phyloP scores from a whole-genome alignment of 1,284 basidiomycete genomes.

The Leccinum solheimii region DNA sequence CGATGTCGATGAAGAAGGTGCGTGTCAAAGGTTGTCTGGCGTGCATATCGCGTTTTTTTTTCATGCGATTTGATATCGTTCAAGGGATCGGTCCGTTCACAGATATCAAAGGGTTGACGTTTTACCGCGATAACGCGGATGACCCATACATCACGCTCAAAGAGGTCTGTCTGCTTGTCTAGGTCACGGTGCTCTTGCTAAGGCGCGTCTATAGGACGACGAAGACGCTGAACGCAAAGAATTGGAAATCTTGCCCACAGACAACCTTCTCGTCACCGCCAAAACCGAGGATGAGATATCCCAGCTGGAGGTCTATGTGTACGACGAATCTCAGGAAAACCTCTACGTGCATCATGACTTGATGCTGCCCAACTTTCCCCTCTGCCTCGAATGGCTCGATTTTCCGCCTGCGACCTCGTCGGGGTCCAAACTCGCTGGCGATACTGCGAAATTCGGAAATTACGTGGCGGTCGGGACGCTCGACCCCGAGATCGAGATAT shows the following conservation, averaged over 20 bases:
- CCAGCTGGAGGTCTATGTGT: slow-evolving; percentile 93
- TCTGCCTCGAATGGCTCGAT: slow-evolving; percentile 99
- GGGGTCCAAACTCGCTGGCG: slow-evolving; percentile 14
- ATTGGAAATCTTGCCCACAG: slow-evolving; percentile 85
- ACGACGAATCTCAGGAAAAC: slow-evolving; percentile 90
- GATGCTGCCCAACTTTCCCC: slow-evolving; percentile 96
- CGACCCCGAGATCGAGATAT: slow-evolving; percentile 98
- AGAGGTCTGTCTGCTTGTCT: slow-evolving; percentile 56
- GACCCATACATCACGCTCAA: slow-evolving; percentile 98
- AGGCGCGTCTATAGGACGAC: slow-evolving; percentile 43
- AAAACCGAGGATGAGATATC: slow-evolving; percentile 98
- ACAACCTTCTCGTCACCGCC: slow-evolving; percentile 90
- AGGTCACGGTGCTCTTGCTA: slow-evolving; percentile 3
- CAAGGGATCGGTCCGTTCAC: slow-evolving; percentile 87
- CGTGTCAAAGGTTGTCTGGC: slow-evolving; percentile 2
- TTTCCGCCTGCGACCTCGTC: slow-evolving; percentile 69
- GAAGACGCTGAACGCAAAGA: slow-evolving; percentile 87
- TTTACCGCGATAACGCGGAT: slow-evolving; percentile 89
- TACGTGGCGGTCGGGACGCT: slow-evolving; percentile 97
- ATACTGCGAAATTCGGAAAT: slow-evolving; percentile 64
- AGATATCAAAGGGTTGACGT: slow-evolving; percentile 94
- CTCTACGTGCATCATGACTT: slow-evolving; percentile 98
- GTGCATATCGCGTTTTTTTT: background rate
- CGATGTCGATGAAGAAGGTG: slow-evolving; percentile 57
- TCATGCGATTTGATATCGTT: background rate